Evolutionary conservation across 176 grass and related monocot species (phyloP).

Genomic region (Oryza meyeriana): DNA sequence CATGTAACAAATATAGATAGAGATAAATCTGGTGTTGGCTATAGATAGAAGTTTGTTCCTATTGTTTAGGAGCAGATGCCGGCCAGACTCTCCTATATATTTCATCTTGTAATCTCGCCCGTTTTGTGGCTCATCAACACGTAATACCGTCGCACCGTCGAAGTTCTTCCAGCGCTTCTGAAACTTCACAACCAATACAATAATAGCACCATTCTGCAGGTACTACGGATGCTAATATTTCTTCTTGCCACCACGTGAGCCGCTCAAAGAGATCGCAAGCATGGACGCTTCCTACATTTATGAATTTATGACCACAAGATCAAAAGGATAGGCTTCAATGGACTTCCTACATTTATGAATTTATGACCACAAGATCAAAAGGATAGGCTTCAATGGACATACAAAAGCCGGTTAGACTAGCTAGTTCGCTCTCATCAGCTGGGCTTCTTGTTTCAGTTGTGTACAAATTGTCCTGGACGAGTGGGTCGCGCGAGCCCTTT

Average conservation of each 20-base stretch:
- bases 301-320: not conserved
- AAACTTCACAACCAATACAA: no score
- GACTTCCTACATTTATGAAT: not conserved
- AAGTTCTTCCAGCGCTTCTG: no score
- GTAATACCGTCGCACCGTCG: no score
- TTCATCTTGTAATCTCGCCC: no score
- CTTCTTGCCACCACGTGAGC: not conserved
- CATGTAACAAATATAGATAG: no score
- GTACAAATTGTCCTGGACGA: not conserved
- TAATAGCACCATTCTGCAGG: constrained; percentile 17
- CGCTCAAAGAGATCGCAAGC: not conserved
- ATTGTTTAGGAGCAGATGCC: no score
- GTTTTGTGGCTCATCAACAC: no score
- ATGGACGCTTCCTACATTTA: not conserved
- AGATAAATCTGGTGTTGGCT: no score
- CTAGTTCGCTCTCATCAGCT: not conserved
- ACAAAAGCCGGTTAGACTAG: no score
- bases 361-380: not conserved
- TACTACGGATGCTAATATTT: not conserved
- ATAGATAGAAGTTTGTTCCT: no score
- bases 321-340: not conserved
- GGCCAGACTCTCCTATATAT: no score
- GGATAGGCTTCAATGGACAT: not conserved
- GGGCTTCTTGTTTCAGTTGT: constrained; percentile 14
- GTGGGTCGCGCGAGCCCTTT: not conserved